Evolutionary conservation across 345 rosid genomes (phyloP), one percentile per base, ranked within the genome.

Genomic region (Salix caprea): DNA sequence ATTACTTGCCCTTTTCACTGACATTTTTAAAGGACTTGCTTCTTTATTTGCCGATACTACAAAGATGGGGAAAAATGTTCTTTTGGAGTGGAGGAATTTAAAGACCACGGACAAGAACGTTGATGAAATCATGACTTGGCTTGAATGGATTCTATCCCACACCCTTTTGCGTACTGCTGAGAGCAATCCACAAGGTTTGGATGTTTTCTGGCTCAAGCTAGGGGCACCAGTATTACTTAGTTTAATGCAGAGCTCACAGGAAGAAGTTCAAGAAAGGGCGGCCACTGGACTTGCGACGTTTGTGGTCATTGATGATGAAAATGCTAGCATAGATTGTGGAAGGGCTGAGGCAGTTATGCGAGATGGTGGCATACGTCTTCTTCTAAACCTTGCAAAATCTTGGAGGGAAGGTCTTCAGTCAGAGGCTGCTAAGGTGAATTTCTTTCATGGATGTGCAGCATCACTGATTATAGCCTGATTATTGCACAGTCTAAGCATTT

Each of bases 181-280:
- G 77, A 77, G 44, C 71, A 82, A 75, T 52, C 83, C 82, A 15
- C 75, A 74, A 52, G 85, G 65, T 32, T 54, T 82, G 18, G 78
- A 79, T 70, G 44, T 13, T 74, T 85, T 82, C 76, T 85, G 85
- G 87, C 73, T 79, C 42, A 85, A 58, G 67, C 83, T 77, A 79
- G 87, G 85, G 28, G 73, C 83, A 23, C 37, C 52, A 23, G 34
- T 82, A 16, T 70, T 82, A 73, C 77, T 85, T 65, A 61, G 65
- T 65, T 80, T 85, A 74, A 67, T 85, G 80, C 78, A 72, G 60
- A 85, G 87, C 60, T 50, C 80, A 23, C 73, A 82, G 50, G 74
- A 74, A 44, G 84, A 82, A n/a, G 80, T 85, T 74, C 85, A 77
- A 67, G 87, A 85, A 85, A 79, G 82, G 75, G 85, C 87, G 32